Evolutionary conservation across 768 basidiomycete genomes (phyloP), one percentile per base, ranked within the genome.

Genomic region (Phanerodontia chrysosporium): DNA sequence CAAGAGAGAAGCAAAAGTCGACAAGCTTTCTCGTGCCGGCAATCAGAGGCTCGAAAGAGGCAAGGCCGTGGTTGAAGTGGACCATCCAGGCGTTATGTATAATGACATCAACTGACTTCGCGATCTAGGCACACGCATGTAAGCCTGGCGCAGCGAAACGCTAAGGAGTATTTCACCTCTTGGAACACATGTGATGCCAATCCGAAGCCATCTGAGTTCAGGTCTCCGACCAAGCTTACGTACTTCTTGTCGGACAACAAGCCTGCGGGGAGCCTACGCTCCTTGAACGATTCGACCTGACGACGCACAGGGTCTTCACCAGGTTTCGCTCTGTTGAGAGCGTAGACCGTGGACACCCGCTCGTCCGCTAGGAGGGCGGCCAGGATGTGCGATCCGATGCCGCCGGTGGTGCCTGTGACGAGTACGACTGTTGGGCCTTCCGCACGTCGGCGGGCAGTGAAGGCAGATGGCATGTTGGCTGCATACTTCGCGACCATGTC

Each of bases 31-130:
- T 67, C 7, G 68, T 61, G n/a, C 69, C 69, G n/a, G 64, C 58
- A 36, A 76, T 49, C 39, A 60, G 54, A 8, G 54, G 29, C 52
- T 72, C 70, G 58, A 73, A 75, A 18, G 69, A 66, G 28, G 55
- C 18, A 18, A 76, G 59, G 3, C 69, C 32, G 8, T 67, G 57
- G 53, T 70, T 72, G 67, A 78, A 78, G 58, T 78, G 69, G 6
- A 77, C 71, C 18, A 59, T 69, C 77, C 77, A 78, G 18, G 76
- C 77, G 62, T 55, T 32, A 51, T 52, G 49, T 16, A 64, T 61
- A 21, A 64, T 28, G 22, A 42, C 39, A 7, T 32, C 53, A 22
- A 59, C 30, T 49, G 58, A 49, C 32, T 8, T 12, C 24, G n/a
- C 28, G 1, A 62, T 8, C 60, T 62, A 44, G 24, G 36, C 6